Evolutionary conservation across 2,329 filamentous ascomycete genomes (phyloP).

Genomic region (Calycina herbarum): DNA sequence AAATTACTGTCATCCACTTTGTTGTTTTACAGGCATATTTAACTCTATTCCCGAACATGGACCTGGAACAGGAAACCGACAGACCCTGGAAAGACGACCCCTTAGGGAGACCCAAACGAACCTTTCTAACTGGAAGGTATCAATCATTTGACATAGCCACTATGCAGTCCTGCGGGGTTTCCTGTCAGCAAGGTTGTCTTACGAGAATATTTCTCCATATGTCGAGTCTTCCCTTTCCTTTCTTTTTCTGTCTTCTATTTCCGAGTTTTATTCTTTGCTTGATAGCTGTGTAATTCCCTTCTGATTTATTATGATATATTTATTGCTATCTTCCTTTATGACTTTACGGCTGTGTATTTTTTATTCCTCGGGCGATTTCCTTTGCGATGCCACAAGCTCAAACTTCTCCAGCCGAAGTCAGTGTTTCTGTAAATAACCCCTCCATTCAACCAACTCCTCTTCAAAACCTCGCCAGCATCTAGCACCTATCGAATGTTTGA

Average conservation of each 20-base stretch:
- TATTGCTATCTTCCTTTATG: background rate
- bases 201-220: background rate
- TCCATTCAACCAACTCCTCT: background rate
- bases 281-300: background rate
- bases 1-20: too few relatives aligned
- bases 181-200: background rate
- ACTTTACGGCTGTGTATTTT: background rate
- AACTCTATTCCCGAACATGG: too few relatives aligned
- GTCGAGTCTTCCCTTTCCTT: background rate
- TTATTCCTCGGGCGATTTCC: background rate
- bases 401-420: background rate
- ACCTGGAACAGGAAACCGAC: too few relatives aligned
- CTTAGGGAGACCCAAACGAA: background rate
- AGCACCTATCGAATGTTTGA: background rate
- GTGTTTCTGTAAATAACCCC: background rate
- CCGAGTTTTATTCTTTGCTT: background rate
- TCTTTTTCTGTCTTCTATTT: background rate
- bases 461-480: background rate
- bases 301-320: background rate
- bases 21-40: too few relatives aligned
- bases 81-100: too few relatives aligned
- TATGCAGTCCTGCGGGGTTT: background rate
- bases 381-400: background rate
- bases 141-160: background rate
- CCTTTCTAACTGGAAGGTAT: background rate